Evolutionary conservation across 1,139 yeast species (phyloP), one percentile per base, ranked within the genome.

Genomic region (Yamadazyma conglobata): DNA sequence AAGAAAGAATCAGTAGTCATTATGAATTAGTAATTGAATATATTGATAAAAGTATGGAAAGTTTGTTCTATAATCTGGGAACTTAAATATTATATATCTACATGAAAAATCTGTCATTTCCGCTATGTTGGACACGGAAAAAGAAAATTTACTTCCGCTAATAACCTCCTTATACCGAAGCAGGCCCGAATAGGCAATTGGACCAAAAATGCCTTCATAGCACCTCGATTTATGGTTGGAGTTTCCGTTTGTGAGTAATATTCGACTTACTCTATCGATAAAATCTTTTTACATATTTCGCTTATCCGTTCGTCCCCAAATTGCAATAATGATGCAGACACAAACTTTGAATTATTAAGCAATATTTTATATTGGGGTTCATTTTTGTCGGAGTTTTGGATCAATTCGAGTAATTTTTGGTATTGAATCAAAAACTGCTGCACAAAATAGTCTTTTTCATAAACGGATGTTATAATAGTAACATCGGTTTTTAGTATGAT

Each of bases 341-440:
- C 54, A 37, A 54, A 66, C 38, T 53, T 54, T 10, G 60, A 39
- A 40, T 66, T 66, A 39, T 66, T 66, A 11, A 42, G 31, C 13
- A 62, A 34, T 1, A 54, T 41, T 8, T 40, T 43, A 25, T 40
- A 44, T 13, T 50, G 47, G 22, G 42, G 40, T 14, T 31, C 31
- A 5, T 24, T 24, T 10, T 22, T 15, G 9, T 38, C 28, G 13
- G 41, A 37, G 21, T 33, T 33, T 3, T 5, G 10, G 10, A 43
- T 19, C 33, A 43, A 22, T 9, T 39, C 34, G 15, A 25, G 17
- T 4, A 40, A 30, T 15, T 37, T 40, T 6, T 28, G 17, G 19
- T 28, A 31, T 19, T 37, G 42, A 4, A 11, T 16, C 6, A 35
- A 7, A 17, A 40, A 34, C 15, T 16, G 15, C 3, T 8, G 9